Evolutionary conservation across 2,329 filamentous ascomycete genomes (phyloP), one percentile per base, ranked within the genome.

Genomic region (Fusarium sp.): DNA sequence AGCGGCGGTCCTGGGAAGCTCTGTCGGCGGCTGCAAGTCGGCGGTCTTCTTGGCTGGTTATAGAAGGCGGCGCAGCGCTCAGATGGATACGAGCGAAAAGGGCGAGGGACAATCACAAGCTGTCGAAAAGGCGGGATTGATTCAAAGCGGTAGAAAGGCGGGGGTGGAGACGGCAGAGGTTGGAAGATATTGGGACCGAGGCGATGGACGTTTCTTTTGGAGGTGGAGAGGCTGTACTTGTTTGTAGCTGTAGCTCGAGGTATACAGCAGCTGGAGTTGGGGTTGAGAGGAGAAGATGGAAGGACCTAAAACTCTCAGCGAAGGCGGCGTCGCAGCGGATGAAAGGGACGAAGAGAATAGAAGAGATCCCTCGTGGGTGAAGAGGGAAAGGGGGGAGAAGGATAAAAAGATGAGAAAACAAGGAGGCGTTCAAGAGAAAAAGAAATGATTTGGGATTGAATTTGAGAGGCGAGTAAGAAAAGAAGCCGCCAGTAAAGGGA

Each of bases 1-100:
- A 66, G 63, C 50, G 56, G 63, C 49, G 50, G 61, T 53, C 39
- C 60, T 56, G 34, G 26, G 46, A 55, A 66, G 54, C 66, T 65
- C 48, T 61, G 42, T 49, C 50, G 45, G 62, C 60, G 40, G 54
- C 53, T 66, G 40, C 48, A 34, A 57, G 40, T 61, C 26, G 50
- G 44, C 24, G 48, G n/a, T 43, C 24, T 42, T 17, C 15, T 46
- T 17, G 20, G 54, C 31, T 55, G 26, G 33, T 42, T 43, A 44
- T 52, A 51, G 66, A 57, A 61, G 61, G 56, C 45, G 51, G 42
- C 65, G 59, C 49, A 63, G 58, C 52, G 36, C 40, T 45, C 28
- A n/a, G 15, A 40, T 26, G 44, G 33, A 44, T 34, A 15, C 33
- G 20, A 45, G 26, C 20, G n/a, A 61, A 62, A 51, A 54, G 39